phyloP scores from a whole-genome alignment of 1,284 basidiomycete genomes.

The Apiotrichum porosum region DNA sequence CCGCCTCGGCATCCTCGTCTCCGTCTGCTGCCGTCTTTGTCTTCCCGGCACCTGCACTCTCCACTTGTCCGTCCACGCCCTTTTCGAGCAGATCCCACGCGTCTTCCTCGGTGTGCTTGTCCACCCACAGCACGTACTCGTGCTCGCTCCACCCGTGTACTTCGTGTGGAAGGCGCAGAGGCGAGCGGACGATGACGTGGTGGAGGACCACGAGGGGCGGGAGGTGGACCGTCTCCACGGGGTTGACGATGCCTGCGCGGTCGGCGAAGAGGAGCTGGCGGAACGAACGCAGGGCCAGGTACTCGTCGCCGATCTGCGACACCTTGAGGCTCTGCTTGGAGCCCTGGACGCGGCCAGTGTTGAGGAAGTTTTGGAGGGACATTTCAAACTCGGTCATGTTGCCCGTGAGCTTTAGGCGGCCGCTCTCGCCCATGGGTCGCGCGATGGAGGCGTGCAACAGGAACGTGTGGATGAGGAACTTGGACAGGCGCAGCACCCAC shows the following conservation, averaged over 20 bases:
- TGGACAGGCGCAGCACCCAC: slow-evolving; percentile 66
- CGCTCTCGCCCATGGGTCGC: slow-evolving; percentile 77
- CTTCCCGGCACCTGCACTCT: background rate
- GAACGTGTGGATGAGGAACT: slow-evolving; percentile 74
- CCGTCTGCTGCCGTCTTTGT: background rate
- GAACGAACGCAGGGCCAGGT: slow-evolving; percentile 71
- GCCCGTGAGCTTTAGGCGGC: slow-evolving; percentile 83
- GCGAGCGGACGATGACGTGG: slow-evolving; percentile 84
- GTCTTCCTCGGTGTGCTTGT: slow-evolving; percentile 40
- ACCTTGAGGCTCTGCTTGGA: slow-evolving; percentile 60
- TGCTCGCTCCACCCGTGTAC: slow-evolving; percentile 86
- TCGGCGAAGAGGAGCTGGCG: slow-evolving; percentile 78
- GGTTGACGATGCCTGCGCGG: slow-evolving; percentile 60
- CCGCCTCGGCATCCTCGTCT: slow-evolving; percentile 11
- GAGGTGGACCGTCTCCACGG: slow-evolving; percentile 62
- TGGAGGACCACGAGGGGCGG: slow-evolving; percentile 80
- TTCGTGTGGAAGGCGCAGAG: slow-evolving; percentile 74
- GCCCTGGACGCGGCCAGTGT: slow-evolving; percentile 51
- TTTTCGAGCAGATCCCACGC: slow-evolving; percentile 39
- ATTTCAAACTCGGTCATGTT: slow-evolving; percentile 97
- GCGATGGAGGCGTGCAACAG: slow-evolving; percentile 84
- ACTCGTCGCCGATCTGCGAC: slow-evolving; percentile 71
- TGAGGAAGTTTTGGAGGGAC: slow-evolving; percentile 70
- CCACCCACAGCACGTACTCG: slow-evolving; percentile 60
- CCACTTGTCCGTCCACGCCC: slow-evolving; percentile 38